Evolutionary conservation across 768 basidiomycete species (phyloP).

Genomic region (Lyophyllum semitale): DNA sequence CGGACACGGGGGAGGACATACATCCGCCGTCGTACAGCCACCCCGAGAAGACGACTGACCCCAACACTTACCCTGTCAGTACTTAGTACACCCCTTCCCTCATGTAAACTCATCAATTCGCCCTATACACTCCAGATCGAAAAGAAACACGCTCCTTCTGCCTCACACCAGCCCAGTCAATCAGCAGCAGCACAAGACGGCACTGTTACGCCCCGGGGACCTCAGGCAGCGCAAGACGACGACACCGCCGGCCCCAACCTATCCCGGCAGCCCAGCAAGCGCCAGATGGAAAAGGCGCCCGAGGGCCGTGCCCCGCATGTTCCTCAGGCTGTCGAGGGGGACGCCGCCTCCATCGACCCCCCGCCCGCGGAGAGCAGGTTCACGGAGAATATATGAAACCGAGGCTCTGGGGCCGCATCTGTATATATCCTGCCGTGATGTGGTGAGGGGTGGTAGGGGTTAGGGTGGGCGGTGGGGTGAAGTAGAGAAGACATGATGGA

Average conservation of each 20-base stretch:
- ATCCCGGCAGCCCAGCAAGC: constrained; percentile 50
- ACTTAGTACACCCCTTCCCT: neutral
- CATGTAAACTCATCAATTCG: neutral
- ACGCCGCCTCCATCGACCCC: constrained; percentile 22
- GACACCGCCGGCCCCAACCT: constrained; percentile 30
- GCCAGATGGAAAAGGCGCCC: constrained; percentile 76
- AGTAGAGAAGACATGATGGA: no score
- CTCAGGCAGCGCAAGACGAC: constrained; percentile 12
- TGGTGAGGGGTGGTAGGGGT: neutral
- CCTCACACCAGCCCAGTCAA: neutral
- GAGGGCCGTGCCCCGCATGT: constrained; percentile 49
- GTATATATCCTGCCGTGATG: neutral
- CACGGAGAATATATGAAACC: constrained; percentile 23
- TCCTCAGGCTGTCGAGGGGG: neutral
- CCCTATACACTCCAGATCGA: constrained; percentile 29
- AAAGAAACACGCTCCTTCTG: constrained; percentile 30
- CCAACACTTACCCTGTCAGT: constrained; percentile 68
- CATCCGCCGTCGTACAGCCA: constrained; percentile 67
- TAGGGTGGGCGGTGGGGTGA: neutral
- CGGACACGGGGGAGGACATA: constrained; percentile 37
- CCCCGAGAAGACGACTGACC: constrained; percentile 44
- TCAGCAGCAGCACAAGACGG: no score
- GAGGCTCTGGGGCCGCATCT: neutral
- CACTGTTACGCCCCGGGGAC: no score
- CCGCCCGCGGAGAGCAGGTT: constrained; percentile 34